Evolutionary conservation across 2,329 filamentous ascomycete species (phyloP).

Genomic region (Fusarium sp.): DNA sequence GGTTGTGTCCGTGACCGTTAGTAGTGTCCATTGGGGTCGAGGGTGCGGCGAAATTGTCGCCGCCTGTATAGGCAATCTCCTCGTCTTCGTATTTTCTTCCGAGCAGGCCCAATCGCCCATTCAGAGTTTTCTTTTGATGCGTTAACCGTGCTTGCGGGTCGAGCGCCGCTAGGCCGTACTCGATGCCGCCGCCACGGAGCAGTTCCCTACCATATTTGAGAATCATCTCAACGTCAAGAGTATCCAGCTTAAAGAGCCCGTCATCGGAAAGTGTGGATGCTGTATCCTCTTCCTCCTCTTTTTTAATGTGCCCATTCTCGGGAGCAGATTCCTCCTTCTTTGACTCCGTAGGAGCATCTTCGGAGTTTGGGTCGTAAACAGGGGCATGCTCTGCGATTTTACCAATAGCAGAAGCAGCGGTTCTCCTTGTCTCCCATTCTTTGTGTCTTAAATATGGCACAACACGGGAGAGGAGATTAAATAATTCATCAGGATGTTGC

Average conservation of each 20-base stretch:
- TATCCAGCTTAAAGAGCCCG: constrained; percentile 79
- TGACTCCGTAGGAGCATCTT: constrained; percentile 67
- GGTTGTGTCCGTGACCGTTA: constrained; percentile 53
- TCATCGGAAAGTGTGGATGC: constrained; percentile 62
- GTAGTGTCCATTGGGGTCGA: constrained; percentile 62
- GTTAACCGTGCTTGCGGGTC: constrained; percentile 85
- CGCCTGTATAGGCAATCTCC: constrained; percentile 73
- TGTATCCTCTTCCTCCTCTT: constrained; percentile 74
- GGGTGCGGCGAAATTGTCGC: constrained; percentile 62
- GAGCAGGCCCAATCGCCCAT: constrained; percentile 84
- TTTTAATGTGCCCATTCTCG: constrained; percentile 67
- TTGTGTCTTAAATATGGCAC: constrained; percentile 96
- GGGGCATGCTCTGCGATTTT: constrained; percentile 94
- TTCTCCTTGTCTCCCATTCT: constrained; percentile 96
- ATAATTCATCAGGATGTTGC: constrained; percentile 96
- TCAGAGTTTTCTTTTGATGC: constrained; percentile 91
- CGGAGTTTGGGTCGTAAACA: constrained; percentile 87
- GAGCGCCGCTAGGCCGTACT: constrained; percentile 85
- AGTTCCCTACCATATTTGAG: constrained; percentile 88
- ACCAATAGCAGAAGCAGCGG: constrained; percentile 93
- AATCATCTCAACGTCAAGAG: constrained; percentile 83
- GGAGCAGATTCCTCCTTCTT: constrained; percentile 57
- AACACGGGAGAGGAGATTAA: constrained; percentile 92
- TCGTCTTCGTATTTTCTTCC: constrained; percentile 91
- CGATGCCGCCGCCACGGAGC: constrained; percentile 87